Percentiles rank a stretch among this genome's conserved stretches.
phyloP scores from a whole-genome alignment of 371 early-diverging fungal genomes.

The Mortierella sp. region DNA sequence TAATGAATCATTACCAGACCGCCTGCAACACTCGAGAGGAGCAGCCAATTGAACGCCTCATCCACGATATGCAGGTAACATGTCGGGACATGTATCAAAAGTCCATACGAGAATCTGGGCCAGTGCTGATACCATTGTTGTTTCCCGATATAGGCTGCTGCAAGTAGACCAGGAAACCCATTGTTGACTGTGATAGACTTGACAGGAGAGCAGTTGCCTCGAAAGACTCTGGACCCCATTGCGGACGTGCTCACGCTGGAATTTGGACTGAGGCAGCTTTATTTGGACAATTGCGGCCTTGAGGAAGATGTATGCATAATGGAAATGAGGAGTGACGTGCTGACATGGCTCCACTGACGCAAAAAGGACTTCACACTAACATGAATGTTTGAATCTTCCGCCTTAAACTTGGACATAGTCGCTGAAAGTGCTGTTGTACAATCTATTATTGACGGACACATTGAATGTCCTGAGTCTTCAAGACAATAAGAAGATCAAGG shows the following conservation, averaged over 20 bases:
- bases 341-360: no score
- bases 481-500: conserved; percentile 65
- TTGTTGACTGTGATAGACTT: conserved; percentile 60
- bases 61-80: conserved; percentile 57
- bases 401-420: conserved; percentile 50
- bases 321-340: no score
- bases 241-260: conserved; percentile 70
- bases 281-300: conserved; percentile 67
- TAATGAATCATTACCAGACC: conserved; percentile 51
- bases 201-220: conserved; percentile 41
- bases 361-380: no score
- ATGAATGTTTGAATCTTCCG: no score
- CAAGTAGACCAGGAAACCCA: conserved; percentile 34
- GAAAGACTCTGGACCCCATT: conserved; percentile 63
- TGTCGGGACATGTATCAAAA: not conserved
- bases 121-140: not conserved
- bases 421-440: conserved; percentile 69
- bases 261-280: conserved; percentile 64
- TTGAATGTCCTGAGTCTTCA: conserved; percentile 63
- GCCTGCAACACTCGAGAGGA: conserved; percentile 69
- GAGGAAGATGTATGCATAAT: conserved; percentile 67
- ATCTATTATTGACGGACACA: conserved; percentile 64
- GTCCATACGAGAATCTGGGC: no score
- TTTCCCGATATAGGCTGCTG: conserved; percentile 15
- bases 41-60: conserved; percentile 59